phyloP scores from a whole-genome alignment of 2,329 filamentous ascomycete genomes.

The Colletotrichum higginsianum region DNA sequence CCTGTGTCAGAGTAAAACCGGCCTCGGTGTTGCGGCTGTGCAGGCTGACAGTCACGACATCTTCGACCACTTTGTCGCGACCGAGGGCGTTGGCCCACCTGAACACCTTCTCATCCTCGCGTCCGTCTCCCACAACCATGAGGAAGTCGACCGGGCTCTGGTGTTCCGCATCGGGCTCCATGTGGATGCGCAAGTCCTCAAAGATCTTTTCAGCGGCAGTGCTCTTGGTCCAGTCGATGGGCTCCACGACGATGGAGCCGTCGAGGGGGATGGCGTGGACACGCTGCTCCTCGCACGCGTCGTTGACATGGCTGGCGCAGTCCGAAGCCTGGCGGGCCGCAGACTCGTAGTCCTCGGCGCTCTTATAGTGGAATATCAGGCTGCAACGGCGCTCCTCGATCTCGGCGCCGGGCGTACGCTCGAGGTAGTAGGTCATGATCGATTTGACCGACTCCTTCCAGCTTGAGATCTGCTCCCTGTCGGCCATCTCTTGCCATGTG shows the following conservation, averaged over 20 bases:
- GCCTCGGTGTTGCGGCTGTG: conserved; percentile 92
- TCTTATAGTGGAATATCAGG: conserved; percentile 90
- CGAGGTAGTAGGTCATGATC: conserved; percentile 90
- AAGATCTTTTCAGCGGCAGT: conserved; percentile 85
- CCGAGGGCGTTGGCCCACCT: conserved; percentile 89
- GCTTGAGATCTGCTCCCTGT: conserved; percentile 76
- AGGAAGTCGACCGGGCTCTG: conserved; percentile 81
- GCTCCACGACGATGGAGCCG: conserved; percentile 86
- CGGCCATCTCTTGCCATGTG: conserved; percentile 84
- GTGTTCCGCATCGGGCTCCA: conserved; percentile 52
- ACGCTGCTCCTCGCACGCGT: conserved; percentile 86
- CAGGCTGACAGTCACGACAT: conserved; percentile 88
- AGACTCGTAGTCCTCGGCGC: conserved; percentile 81
- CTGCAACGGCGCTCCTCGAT: conserved; percentile 95
- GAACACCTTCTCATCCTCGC: conserved; percentile 95
- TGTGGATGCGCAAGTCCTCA: conserved; percentile 65
- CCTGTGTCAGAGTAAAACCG: conserved; percentile 87
- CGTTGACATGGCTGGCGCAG: conserved; percentile 95
- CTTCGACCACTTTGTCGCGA: conserved; percentile 69
- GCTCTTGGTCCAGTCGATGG: conserved; percentile 88
- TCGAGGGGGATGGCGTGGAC: conserved; percentile 89
- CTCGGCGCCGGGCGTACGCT: conserved; percentile 88
- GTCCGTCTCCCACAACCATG: conserved; percentile 89
- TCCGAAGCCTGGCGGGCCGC: conserved; percentile 88
- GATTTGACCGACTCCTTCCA: conserved; percentile 90